Percentiles rank a stretch among this genome's conserved stretches.
These are phyloP conservation scores for Phaeotremella skinneri DNA, from an alignment of 768 basidiomycete genomes.

Conservation along the genomic window DNA sequence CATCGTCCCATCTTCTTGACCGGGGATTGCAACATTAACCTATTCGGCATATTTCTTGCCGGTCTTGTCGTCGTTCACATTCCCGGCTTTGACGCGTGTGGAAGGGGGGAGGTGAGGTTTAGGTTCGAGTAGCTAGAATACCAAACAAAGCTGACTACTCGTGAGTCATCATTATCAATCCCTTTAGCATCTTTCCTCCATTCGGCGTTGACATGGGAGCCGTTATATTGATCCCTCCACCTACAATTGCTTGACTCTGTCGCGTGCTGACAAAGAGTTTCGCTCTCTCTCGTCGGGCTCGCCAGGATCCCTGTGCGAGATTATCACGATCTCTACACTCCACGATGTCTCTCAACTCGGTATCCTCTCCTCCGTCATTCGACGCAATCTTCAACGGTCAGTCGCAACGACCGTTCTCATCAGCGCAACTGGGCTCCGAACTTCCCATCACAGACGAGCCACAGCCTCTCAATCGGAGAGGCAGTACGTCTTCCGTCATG, in stretches of 20 bases:
- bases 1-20: background rate
- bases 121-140: too few species aligned
- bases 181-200: too few species aligned
- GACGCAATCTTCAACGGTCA: constrained; percentile 31
- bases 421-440: background rate
- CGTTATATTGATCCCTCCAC: too few species aligned
- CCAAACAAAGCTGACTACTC: too few species aligned
- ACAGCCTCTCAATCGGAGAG: constrained; percentile 13
- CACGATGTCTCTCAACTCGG: constrained; percentile 5
- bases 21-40: background rate
- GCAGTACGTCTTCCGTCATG: constrained; percentile 21
- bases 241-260: too few species aligned
- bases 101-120: too few species aligned
- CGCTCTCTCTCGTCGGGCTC: too few species aligned
- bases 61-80: background rate
- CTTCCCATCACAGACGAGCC: constrained; percentile 29
- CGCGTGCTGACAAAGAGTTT: too few species aligned
- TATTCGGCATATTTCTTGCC: background rate
- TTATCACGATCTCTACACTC: background rate
- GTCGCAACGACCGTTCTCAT: constrained; percentile 19
- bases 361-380: constrained; percentile 24
- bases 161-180: too few species aligned
- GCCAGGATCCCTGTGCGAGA: too few species aligned
- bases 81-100: background rate
- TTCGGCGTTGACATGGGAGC: too few species aligned